Conservation (phyloP, 1,139 yeast genomes). For the Diutina mesorugosa region DNA sequence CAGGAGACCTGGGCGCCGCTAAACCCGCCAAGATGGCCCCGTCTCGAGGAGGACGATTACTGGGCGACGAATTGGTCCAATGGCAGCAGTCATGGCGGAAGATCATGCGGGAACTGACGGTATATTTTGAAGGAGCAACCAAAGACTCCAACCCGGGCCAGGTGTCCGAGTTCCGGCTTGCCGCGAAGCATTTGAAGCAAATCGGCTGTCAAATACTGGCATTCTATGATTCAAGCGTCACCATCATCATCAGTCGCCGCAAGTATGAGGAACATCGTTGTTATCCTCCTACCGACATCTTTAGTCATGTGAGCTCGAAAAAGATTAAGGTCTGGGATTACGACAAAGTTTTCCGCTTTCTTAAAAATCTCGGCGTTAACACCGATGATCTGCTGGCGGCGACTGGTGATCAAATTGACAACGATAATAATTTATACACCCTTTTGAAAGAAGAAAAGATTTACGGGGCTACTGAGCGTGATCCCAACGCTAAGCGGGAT, state of each 20-base stretch:
- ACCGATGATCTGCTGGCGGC: slow-evolving; percentile 5
- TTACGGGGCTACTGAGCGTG: slow-evolving; percentile 81
- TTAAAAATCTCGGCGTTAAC: slow-evolving; percentile 50
- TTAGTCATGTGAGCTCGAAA: slow-evolving; percentile 46
- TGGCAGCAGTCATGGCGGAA: slow-evolving; percentile 82
- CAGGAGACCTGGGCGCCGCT: slow-evolving; percentile 5
- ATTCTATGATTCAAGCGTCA: slow-evolving; percentile 68
- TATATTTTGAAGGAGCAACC: slow-evolving; percentile 73
- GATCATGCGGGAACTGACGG: slow-evolving; percentile 60
- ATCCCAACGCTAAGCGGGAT: slow-evolving; percentile 72
- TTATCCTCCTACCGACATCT: slow-evolving; percentile 45
- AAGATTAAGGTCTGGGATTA: slow-evolving; percentile 78
- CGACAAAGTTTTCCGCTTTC: slow-evolving; percentile 73
- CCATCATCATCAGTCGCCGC: slow-evolving; percentile 68
- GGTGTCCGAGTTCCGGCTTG: slow-evolving; percentile 39
- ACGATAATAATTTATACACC: slow-evolving; percentile 37
- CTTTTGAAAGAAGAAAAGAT: slow-evolving; percentile 74
- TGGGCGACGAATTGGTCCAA: slow-evolving; percentile 40
- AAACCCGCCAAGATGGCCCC: background rate
- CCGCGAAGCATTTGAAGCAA: slow-evolving; percentile 37
- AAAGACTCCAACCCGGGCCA: slow-evolving; percentile 27
- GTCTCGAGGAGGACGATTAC: slow-evolving; percentile 12
- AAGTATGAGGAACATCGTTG: slow-evolving; percentile 8
- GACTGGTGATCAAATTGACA: slow-evolving; percentile 9
- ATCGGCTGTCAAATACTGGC: slow-evolving; percentile 59